These are phyloP conservation scores for Ambrosia artemisiifolia DNA, from an alignment of 129 eudicot species.

Conservation along the genomic window DNA sequence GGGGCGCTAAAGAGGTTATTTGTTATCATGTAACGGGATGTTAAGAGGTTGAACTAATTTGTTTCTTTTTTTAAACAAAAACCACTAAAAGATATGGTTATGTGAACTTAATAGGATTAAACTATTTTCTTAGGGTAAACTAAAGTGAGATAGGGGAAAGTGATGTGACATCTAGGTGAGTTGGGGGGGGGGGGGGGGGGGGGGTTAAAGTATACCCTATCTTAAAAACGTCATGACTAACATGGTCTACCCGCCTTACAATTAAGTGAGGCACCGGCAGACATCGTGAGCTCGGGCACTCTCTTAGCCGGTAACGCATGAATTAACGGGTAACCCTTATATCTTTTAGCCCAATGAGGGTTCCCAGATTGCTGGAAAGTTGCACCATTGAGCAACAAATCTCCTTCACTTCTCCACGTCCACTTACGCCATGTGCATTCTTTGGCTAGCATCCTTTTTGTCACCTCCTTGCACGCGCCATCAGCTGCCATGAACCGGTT, in stretches of 20 bases:
- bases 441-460: conserved; percentile 33
- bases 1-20: no score
- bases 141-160: no score
- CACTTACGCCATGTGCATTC: conserved; percentile 39
- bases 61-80: no score
- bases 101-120: no score
- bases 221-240: background rate
- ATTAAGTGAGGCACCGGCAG: conserved; percentile 23
- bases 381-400: conserved; percentile 41
- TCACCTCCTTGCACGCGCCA: conserved; percentile 26
- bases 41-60: no score
- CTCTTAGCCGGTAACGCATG: conserved; percentile 28
- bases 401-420: conserved; percentile 59
- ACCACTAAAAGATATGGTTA: no score
- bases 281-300: conserved; percentile 27
- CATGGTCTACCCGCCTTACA: conserved; percentile 32
- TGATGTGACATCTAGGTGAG: no score
- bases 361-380: conserved; percentile 39
- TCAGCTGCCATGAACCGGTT: conserved; percentile 39
- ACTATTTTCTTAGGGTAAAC: no score
- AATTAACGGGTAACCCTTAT: conserved; percentile 18
- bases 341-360: conserved; percentile 34
- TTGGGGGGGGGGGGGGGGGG: no score
- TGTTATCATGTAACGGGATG: no score
- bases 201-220: no score